Base-by-base conservation (phyloP, 2,329 filamentous ascomycete species). In the Colletotrichum lupini region DNA sequence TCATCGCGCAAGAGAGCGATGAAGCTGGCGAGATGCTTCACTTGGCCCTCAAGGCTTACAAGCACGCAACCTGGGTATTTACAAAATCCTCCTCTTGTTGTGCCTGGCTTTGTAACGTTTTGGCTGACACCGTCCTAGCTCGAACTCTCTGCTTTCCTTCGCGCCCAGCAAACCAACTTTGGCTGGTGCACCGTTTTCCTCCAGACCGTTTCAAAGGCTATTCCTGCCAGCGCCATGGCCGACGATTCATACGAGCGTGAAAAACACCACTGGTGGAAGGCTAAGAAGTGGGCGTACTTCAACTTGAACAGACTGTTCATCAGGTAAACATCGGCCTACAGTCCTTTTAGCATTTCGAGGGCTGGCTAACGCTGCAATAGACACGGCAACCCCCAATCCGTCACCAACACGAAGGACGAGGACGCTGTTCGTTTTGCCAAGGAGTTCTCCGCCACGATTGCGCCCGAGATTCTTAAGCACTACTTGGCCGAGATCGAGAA, bases 201-300 rank as follows among this genome's bases (percentile, higher is more conserved):
- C 77, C 92, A 93, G 74, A 94, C 97, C 64, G 94, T 98, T 46
- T 92, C 93, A 77, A 98, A 98, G 84, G 86, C 92, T 26, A 92
- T 94, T 46, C 97, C 97, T 5, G 89, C 93, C 68, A 91, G 88
- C 77, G 93, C 95, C 46, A 92, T 98, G 89, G 83, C 87, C 71
- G 94, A 94, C 74, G 94, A 92, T 72, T 85, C 93, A 65, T 92
- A 94, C 72, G 96, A 98, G 80, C 91, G 97, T 71, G 97, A 98
- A 83, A 90, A 93, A 79, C 95, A 98, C 81, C 95, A 98, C 83
- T 99, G 97, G 96, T 99, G 96, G 96, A 99, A 98, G 87, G 94
- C 95, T 76, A 98, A 98, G 92, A 99, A 99, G 85, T 98, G 97
- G 97, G 94, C 96, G 16, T 99, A 98, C 83, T 97, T 97, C 80